phyloP scores from a whole-genome alignment of 2,329 filamentous ascomycete species.

The Salinomyces thailandicus region DNA sequence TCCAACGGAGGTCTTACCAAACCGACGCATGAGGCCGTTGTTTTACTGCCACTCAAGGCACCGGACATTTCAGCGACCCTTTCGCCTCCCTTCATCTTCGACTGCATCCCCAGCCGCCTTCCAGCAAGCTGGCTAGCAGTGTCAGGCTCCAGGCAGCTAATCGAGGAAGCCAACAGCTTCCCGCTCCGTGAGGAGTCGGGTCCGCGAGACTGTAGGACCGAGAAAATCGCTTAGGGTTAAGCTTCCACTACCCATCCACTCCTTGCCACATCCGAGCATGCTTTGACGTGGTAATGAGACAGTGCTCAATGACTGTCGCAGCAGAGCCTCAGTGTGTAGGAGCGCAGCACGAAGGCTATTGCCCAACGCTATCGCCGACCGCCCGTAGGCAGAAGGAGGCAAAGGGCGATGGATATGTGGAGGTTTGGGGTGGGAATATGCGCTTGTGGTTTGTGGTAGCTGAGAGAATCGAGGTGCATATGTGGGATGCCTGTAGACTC shows the following conservation, averaged over 20 bases:
- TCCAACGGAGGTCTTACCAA: constrained; percentile 65
- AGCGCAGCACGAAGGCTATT: constrained; percentile 28
- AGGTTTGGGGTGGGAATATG: constrained; percentile 70
- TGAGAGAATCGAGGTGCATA: constrained; percentile 21
- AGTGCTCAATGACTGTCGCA: constrained; percentile 9
- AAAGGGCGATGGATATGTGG: constrained; percentile 60
- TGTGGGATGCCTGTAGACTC: constrained; percentile 8
- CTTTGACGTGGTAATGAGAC: constrained; percentile 14
- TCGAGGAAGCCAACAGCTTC: constrained; percentile 59
- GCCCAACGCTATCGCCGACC: constrained; percentile 6
- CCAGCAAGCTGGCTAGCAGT: constrained; percentile 3
- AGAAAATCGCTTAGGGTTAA: constrained; percentile 83
- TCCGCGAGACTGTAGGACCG: constrained; percentile 47
- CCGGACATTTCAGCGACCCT: constrained; percentile 25
- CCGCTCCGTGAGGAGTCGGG: constrained; percentile 11
- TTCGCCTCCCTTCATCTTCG: constrained; percentile 17
- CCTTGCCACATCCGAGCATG: neutral
- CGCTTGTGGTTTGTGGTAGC: constrained; percentile 43
- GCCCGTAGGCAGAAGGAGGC: constrained; percentile 42
- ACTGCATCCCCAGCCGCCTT: constrained; percentile 6
- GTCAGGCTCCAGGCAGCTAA: constrained; percentile 39
- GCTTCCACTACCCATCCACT: constrained; percentile 47
- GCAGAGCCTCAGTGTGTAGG: neutral
- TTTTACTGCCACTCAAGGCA: constrained; percentile 16
- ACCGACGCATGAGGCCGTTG: constrained; percentile 61